phyloP scores from a whole-genome alignment of 768 basidiomycete genomes.

The Suillus occidentalis region DNA sequence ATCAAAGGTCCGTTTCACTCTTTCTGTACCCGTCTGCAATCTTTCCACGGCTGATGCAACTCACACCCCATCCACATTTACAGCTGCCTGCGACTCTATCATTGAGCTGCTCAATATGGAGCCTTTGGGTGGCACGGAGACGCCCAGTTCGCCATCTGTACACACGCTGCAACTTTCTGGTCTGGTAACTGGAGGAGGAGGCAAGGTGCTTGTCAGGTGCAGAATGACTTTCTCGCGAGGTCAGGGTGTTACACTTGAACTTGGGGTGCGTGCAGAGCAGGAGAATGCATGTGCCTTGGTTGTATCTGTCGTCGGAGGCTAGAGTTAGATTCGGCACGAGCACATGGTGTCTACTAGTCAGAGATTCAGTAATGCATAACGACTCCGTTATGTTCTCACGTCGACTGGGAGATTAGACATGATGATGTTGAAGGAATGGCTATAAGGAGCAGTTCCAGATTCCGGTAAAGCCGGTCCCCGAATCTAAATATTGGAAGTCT shows the following conservation, averaged over 20 bases:
- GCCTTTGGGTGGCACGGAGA: constrained; percentile 87
- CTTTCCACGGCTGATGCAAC: constrained; percentile 14
- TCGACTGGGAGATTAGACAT: neutral
- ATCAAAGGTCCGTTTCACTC: constrained; percentile 72
- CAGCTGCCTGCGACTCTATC: constrained; percentile 95
- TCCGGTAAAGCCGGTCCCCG: neutral
- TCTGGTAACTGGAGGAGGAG: constrained; percentile 86
- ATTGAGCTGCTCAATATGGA: constrained; percentile 98
- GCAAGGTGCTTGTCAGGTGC: constrained; percentile 93
- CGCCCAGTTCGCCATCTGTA: constrained; percentile 77
- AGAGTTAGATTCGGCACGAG: constrained; percentile 14
- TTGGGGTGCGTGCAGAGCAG: constrained; percentile 89
- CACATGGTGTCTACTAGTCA: constrained; percentile 14
- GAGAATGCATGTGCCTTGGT: constrained; percentile 85
- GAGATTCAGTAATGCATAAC: neutral
- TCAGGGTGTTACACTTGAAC: constrained; percentile 89
- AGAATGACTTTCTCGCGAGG: constrained; percentile 94
- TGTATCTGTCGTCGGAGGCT: constrained; percentile 84
- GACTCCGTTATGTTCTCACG: constrained; percentile 8
- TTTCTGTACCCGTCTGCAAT: neutral
- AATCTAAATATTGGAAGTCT: constrained; percentile 8
- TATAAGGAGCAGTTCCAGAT: constrained; percentile 1
- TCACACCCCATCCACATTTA: constrained; percentile 13
- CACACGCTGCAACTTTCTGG: constrained; percentile 96
- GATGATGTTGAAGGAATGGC: constrained; percentile 1